These are phyloP conservation scores for Aureobasidium musti DNA, from an alignment of 2,329 filamentous ascomycete species.

Conservation along the genomic window DNA sequence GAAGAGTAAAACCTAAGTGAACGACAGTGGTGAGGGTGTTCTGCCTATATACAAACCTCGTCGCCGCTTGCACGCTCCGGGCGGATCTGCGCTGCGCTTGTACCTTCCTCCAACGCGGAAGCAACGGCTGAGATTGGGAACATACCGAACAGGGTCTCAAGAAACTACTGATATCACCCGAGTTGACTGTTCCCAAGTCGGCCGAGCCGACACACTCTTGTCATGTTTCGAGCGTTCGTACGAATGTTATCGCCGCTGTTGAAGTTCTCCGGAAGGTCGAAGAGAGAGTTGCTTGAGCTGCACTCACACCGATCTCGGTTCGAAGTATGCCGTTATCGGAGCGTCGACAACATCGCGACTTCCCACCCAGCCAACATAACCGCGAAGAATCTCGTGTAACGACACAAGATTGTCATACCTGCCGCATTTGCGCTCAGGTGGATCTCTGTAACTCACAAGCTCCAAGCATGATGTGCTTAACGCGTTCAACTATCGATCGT, in stretches of 20 bases:
- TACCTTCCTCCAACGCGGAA: slow-evolving; percentile 10
- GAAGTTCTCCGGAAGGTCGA: not conserved
- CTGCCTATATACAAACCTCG: slow-evolving; percentile 20
- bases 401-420: too few species aligned
- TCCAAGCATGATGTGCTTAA: too few species aligned
- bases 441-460: too few species aligned
- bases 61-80: slow-evolving; percentile 4
- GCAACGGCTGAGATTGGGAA: not conserved
- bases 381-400: too few species aligned
- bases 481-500: too few species aligned
- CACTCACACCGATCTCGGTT: not conserved
- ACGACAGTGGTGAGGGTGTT: not conserved
- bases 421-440: too few species aligned
- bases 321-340: not conserved
- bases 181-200: not conserved
- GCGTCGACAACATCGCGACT: not conserved
- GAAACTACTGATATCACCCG: slow-evolving; percentile 6
- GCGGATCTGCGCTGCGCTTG: slow-evolving; percentile 20
- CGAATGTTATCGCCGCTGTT: not conserved
- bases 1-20: not conserved
- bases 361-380: too few species aligned
- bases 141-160: not conserved
- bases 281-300: not conserved
- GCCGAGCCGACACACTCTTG: too few species aligned
- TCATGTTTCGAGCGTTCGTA: too few species aligned